Conservation (phyloP, 2,329 filamentous ascomycete genomes). For the Sporothrix brasiliensis region DNA sequence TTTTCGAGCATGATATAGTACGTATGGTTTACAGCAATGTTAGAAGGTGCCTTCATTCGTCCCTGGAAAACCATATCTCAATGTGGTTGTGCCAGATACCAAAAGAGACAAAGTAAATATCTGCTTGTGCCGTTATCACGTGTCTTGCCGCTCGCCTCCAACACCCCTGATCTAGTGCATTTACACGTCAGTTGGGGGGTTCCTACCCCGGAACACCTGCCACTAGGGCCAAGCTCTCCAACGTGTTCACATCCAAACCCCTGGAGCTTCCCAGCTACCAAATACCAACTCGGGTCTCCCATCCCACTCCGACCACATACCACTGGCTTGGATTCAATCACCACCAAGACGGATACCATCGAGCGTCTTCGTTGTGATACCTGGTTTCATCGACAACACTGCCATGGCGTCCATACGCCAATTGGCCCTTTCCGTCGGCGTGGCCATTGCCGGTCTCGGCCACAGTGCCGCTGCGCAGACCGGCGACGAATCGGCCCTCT, state of each 20-base stretch:
- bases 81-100: neutral
- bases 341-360: neutral
- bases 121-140: neutral
- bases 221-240: neutral
- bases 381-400: neutral
- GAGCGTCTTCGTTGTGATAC: neutral
- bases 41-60: no score
- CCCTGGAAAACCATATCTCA: no score
- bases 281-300: neutral
- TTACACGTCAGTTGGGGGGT: neutral
- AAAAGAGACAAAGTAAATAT: neutral
- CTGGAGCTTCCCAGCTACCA: neutral
- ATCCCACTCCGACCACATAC: neutral
- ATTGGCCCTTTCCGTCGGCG: constrained; percentile 31
- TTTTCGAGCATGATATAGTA: no score
- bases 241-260: neutral
- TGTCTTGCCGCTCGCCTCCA: neutral
- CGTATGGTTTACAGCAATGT: no score
- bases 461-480: constrained; percentile 35
- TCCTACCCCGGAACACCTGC: neutral
- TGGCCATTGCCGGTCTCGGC: constrained; percentile 29
- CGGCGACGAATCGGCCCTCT: constrained; percentile 47
- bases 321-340: neutral
- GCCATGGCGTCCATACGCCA: constrained; percentile 36
- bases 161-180: neutral